phyloP scores from a whole-genome alignment of 2,329 filamentous ascomycete genomes.

The Diplodia mutila region DNA sequence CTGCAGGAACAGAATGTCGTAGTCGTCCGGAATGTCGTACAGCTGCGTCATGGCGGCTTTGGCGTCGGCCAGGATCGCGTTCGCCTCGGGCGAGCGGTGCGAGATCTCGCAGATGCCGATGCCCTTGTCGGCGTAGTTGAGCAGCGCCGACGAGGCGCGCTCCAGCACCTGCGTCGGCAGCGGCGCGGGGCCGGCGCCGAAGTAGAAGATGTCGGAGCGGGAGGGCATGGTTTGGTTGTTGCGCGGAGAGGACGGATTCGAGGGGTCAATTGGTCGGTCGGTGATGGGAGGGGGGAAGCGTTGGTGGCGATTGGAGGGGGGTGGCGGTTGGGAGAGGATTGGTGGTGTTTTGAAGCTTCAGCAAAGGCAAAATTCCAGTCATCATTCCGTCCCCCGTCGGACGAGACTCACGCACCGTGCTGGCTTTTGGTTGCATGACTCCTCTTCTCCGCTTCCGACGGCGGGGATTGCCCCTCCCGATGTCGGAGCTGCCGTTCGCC shows the following conservation, averaged over 20 bases:
- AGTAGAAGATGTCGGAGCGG: slow-evolving; percentile 78
- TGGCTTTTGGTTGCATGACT: slow-evolving; percentile 17
- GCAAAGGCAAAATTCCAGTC: neutral
- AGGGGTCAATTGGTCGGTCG: neutral
- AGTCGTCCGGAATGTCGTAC: slow-evolving; percentile 82
- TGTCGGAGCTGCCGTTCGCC: neutral
- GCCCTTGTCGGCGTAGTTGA: slow-evolving; percentile 81
- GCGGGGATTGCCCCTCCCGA: slow-evolving; percentile 9
- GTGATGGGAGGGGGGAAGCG: neutral
- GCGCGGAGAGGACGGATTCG: no score
- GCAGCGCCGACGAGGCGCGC: slow-evolving; percentile 72
- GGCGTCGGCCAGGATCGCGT: slow-evolving; percentile 75
- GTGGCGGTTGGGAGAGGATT: neutral
- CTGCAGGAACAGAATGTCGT: slow-evolving; percentile 88
- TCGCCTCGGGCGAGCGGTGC: slow-evolving; percentile 79
- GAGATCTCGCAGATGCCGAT: slow-evolving; percentile 88
- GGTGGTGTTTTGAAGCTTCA: neutral
- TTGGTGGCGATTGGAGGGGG: neutral
- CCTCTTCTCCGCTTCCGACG: slow-evolving; percentile 6
- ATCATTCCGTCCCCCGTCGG: slow-evolving; percentile 7
- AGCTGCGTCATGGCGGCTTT: slow-evolving; percentile 74
- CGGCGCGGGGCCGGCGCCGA: slow-evolving; percentile 86
- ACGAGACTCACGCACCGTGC: neutral
- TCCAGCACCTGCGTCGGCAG: slow-evolving; percentile 82
- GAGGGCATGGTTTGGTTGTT: slow-evolving; percentile 64